These are phyloP conservation scores for Leccinum griseonigrum DNA, from an alignment of 1,284 basidiomycete genomes.

Conservation along the genomic window DNA sequence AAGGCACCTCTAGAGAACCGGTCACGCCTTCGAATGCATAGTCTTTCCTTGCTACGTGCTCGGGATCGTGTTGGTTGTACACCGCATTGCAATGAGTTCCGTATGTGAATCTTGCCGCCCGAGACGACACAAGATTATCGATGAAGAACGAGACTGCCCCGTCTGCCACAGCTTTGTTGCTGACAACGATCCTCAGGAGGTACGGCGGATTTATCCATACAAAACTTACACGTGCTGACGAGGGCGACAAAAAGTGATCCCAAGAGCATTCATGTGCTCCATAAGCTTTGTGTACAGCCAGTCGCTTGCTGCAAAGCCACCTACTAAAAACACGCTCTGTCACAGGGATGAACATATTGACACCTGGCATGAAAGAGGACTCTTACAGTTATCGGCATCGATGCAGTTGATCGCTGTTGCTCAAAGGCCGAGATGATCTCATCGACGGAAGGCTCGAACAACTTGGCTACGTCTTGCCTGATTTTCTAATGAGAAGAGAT, in stretches of 20 bases:
- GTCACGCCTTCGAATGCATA: neutral
- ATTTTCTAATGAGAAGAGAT: neutral
- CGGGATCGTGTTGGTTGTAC: conserved; percentile 29
- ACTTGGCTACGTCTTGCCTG: conserved; percentile 39
- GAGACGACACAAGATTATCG: conserved; percentile 44
- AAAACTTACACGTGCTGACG: conserved; percentile 32
- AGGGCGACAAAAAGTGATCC: neutral
- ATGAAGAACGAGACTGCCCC: conserved; percentile 51
- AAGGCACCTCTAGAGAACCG: conserved; percentile 20
- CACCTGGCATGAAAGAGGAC: neutral
- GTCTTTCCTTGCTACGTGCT: conserved; percentile 33
- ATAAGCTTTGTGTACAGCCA: conserved; percentile 42
- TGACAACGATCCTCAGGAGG: conserved; percentile 13
- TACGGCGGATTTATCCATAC: conserved; percentile 33
- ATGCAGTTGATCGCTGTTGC: conserved; percentile 30
- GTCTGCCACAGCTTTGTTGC: conserved; percentile 56
- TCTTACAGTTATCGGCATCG: conserved; percentile 33
- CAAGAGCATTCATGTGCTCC: conserved; percentile 29
- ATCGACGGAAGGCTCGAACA: conserved; percentile 46
- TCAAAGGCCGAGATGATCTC: conserved; percentile 40
- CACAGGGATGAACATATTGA: neutral
- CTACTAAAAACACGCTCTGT: conserved; percentile 31
- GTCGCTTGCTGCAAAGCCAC: conserved; percentile 51
- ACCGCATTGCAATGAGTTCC: conserved; percentile 30
- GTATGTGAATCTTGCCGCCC: conserved; percentile 43